Conservation (phyloP, 2,329 filamentous ascomycete species). For the Monosporascus sp. region DNA sequence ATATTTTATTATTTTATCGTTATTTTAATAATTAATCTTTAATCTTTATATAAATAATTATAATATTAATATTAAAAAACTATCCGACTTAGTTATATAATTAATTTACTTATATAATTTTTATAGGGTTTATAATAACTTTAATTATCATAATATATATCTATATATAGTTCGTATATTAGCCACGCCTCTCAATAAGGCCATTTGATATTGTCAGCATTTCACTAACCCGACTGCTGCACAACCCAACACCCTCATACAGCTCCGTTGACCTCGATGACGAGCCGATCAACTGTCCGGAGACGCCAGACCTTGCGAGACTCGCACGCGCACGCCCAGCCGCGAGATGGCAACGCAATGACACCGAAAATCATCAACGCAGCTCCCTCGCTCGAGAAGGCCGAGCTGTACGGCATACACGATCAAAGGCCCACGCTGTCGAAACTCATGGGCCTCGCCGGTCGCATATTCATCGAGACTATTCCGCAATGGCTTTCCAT, state of each 20-base stretch:
- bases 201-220: no score
- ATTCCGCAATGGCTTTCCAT: conserved; percentile 61
- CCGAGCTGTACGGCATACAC: conserved; percentile 50
- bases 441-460: conserved; percentile 45
- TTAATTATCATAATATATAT: no score
- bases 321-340: conserved; percentile 33
- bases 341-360: conserved; percentile 32
- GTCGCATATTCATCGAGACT: conserved; percentile 51
- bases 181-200: no score
- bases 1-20: no score
- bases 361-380: conserved; percentile 50
- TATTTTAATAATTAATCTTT: no score
- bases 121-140: no score
- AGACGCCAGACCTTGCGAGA: conserved; percentile 43
- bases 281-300: conserved; percentile 35
- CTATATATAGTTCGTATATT: no score
- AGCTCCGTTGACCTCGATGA: conserved; percentile 33
- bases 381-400: conserved; percentile 48
- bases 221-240: no score
- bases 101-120: no score
- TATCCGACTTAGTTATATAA: no score
- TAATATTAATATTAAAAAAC: no score
- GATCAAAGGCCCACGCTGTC: conserved; percentile 46
- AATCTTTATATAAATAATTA: no score
- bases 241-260: conserved; percentile 7